Conservation (phyloP, 2,329 filamentous ascomycete genomes). For the Trichoderma endophyticum region DNA sequence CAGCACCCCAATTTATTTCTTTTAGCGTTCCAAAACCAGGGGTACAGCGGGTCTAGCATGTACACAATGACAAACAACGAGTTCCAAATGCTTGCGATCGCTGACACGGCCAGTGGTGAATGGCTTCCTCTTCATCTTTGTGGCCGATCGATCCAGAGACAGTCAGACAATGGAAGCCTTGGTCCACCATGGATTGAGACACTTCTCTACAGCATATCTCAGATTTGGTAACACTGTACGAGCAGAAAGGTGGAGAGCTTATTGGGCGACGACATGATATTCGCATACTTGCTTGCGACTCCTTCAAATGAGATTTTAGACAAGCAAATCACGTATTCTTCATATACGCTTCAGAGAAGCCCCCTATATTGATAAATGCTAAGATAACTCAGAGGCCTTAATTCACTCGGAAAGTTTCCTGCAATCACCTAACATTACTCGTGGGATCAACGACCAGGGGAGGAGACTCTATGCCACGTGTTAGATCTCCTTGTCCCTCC, state of each 20-base stretch:
- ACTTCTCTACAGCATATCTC: background rate
- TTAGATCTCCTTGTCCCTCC: background rate
- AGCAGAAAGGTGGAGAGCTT: background rate
- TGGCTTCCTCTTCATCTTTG: background rate
- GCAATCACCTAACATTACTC: background rate
- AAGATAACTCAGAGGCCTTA: background rate
- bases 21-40: background rate
- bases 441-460: background rate
- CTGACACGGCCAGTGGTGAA: background rate
- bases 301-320: background rate
- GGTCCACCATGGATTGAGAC: background rate
- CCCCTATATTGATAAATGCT: background rate
- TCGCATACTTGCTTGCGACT: background rate
- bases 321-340: background rate
- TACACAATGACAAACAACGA: background rate
- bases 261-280: background rate
- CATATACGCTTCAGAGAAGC: background rate
- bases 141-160: background rate
- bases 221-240: background rate
- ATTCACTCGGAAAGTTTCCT: background rate
- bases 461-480: background rate
- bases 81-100: background rate
- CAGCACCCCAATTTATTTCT: background rate
- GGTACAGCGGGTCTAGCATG: background rate
- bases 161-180: background rate